Evolutionary conservation across 2,329 filamentous ascomycete genomes (phyloP), one percentile per base, ranked within the genome.

Genomic region (Clonostachys rhizophaga): DNA sequence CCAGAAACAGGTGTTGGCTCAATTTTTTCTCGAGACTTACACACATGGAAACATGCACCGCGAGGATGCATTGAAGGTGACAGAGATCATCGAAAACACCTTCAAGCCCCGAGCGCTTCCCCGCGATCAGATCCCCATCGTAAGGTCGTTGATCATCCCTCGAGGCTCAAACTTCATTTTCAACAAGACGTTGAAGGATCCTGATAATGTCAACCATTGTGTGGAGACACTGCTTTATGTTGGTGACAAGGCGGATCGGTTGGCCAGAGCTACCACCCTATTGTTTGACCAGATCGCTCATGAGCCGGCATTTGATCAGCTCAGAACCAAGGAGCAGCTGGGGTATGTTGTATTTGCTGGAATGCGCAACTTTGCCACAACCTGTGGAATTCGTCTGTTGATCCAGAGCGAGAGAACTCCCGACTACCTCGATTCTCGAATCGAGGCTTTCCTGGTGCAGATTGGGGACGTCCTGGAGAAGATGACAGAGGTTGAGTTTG

Each of bases 321-420:
- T 99, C 8, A 83, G 94, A 44, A 97, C 94, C 40, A 96, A 97
- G 67, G 92, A 99, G 65, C 92, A 99, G 68, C 84, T 99, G 7
- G 94, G 94, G 12, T 99, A 99, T 57, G 89, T 99, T 46, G 92
- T 99, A 1, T 96, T 92, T 67, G 92, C 88, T 43, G 89, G 90
- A 30, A 76, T 83, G 11, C 76, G 86, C 37, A 78, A 79, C 45
- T 82, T 87, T 47, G 72, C 83, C n/a, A 91, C 87, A 1, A 92
- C 87, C 0, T 86, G 89, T 57, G 89, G 89, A 1, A 94, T 94
- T 67, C 81, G 91, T 6, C 87, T 99, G 53, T 80, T 97, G 51
- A 90, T 99, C 33, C 94, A 99, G 70, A 96, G 90, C 61, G 92
- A 99, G 68, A 86, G 86, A 61, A 83, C 86, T 3, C 86, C 89